These are phyloP conservation scores for Lichtheimia corymbifera DNA, from an alignment of 371 early-diverging fungal species.

Conservation along the genomic window DNA sequence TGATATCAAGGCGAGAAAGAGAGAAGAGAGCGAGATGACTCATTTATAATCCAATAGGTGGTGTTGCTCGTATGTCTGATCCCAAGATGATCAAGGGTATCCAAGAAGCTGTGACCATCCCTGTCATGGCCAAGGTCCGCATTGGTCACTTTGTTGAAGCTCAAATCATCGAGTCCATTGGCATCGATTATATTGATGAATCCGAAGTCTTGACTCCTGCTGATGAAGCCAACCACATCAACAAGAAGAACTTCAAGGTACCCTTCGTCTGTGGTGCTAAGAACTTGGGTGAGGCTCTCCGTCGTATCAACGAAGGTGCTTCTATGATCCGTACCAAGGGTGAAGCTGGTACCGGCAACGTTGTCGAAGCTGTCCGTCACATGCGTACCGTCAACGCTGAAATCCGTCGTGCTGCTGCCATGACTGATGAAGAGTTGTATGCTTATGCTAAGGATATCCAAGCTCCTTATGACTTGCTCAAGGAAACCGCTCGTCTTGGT, in stretches of 20 bases:
- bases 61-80: constrained; percentile 98
- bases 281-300: constrained; percentile 96
- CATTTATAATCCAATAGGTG: constrained; percentile 56
- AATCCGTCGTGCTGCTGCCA: constrained; percentile 76
- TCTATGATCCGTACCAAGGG: constrained; percentile 98
- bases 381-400: constrained; percentile 84
- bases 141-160: constrained; percentile 99
- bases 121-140: constrained; percentile 98
- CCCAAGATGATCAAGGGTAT: constrained; percentile 97
- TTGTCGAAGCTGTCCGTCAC: constrained; percentile 96
- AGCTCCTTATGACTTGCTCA: constrained; percentile 87
- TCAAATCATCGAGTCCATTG: constrained; percentile 89
- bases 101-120: constrained; percentile 93
- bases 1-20: neutral
- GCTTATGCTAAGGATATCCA: constrained; percentile 93
- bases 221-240: constrained; percentile 91
- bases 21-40: neutral
- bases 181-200: constrained; percentile 96
- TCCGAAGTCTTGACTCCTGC: constrained; percentile 96
- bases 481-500: constrained; percentile 86
- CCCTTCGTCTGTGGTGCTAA: constrained; percentile 96
- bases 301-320: constrained; percentile 96
- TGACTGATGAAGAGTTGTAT: constrained; percentile 75
- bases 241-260: constrained; percentile 89
- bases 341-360: constrained; percentile 97